phyloP scores from a whole-genome alignment of 2,329 filamentous ascomycete species.

The Hymenoscyphus repandus region DNA sequence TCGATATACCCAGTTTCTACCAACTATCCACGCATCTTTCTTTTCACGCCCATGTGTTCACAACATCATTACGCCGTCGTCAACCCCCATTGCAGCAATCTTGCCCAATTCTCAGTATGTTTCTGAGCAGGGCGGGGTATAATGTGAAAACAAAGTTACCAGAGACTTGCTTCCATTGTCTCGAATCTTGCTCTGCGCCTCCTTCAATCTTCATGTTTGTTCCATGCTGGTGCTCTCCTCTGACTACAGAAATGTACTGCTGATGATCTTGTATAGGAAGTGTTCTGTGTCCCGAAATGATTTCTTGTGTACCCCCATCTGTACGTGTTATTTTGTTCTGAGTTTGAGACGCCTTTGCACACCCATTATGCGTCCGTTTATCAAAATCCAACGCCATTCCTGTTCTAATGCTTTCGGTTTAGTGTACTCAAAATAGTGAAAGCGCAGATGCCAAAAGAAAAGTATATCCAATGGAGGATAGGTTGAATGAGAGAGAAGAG shows the following conservation, averaged over 20 bases:
- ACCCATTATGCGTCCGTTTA: not conserved
- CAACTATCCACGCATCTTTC: too few species aligned
- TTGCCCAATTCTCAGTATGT: not conserved
- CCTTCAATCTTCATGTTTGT: not conserved
- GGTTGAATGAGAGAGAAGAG: not conserved
- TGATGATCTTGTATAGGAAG: not conserved
- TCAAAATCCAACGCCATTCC: not conserved
- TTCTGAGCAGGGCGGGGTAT: not conserved
- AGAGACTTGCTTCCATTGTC: slow-evolving; percentile 51
- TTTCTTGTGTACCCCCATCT: not conserved
- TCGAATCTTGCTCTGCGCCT: slow-evolving; percentile 57
- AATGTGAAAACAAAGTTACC: not conserved
- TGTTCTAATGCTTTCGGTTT: not conserved
- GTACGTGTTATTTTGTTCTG: not conserved
- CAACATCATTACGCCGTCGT: not conserved
- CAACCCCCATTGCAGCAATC: not conserved
- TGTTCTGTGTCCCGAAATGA: not conserved
- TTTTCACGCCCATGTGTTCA: not conserved
- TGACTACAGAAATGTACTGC: too few species aligned
- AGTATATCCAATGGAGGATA: not conserved
- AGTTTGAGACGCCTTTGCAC: not conserved
- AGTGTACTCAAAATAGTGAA: not conserved
- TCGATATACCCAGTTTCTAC: too few species aligned
- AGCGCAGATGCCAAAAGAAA: not conserved
- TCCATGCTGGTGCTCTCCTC: too few species aligned